These are phyloP conservation scores for Boletus fagicola DNA, from an alignment of 768 basidiomycete species.

Conservation along the genomic window DNA sequence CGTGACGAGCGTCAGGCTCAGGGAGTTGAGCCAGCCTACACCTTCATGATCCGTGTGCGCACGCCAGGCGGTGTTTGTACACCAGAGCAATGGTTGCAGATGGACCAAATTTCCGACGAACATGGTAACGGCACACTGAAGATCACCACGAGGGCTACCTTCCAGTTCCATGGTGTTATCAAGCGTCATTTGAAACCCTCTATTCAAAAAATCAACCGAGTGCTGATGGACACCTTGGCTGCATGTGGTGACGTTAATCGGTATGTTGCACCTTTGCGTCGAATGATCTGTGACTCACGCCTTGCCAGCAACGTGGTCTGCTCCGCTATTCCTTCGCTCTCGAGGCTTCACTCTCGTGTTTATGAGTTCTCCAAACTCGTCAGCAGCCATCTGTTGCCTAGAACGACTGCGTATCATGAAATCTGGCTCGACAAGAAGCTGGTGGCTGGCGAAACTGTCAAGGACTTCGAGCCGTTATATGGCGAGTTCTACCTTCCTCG, in stretches of 20 bases:
- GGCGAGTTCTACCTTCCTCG: constrained; percentile 96
- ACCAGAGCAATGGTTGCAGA: constrained; percentile 89
- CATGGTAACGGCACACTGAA: constrained; percentile 94
- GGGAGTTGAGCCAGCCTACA: no score
- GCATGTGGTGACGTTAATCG: constrained; percentile 98
- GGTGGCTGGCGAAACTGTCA: constrained; percentile 89
- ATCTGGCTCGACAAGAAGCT: constrained; percentile 99
- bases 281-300: constrained; percentile 4
- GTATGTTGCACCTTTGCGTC: constrained; percentile 36
- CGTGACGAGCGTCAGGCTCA: no score
- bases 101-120: constrained; percentile 96
- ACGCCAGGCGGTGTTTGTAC: constrained; percentile 95
- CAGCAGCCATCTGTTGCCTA: constrained; percentile 84
- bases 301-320: constrained; percentile 77
- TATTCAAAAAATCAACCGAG: constrained; percentile 93
- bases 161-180: constrained; percentile 99
- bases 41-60: constrained; percentile 98
- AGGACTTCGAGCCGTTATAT: constrained; percentile 96
- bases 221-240: constrained; percentile 89
- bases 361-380: constrained; percentile 81
- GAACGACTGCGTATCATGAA: constrained; percentile 94
- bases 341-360: constrained; percentile 80
- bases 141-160: constrained; percentile 95
- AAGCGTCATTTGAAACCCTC: constrained; percentile 95
- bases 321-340: constrained; percentile 86